phyloP scores from a whole-genome alignment of 2,329 filamentous ascomycete genomes.

The Beauveria scarabaeidicola region DNA sequence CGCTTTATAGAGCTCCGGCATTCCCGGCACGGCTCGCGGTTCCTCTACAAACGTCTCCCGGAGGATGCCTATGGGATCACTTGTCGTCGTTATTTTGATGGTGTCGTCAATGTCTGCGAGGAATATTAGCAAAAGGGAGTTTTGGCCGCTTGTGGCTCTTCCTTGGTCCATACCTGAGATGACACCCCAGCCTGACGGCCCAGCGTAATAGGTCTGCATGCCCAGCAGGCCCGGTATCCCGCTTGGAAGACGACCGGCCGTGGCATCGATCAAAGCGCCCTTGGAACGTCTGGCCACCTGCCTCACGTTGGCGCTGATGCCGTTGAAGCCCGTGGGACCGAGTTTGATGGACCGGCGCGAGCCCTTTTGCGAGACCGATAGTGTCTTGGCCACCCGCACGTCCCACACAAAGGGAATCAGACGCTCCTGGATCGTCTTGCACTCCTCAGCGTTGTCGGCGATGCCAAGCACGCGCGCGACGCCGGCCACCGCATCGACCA shows the following conservation, averaged over 20 bases:
- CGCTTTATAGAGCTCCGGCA: constrained; percentile 66
- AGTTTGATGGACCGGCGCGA: constrained; percentile 38
- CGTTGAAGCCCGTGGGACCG: constrained; percentile 63
- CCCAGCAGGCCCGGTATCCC: constrained; percentile 47
- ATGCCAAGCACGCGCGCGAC: constrained; percentile 64
- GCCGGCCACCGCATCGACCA: constrained; percentile 60
- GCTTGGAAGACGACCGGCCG: constrained; percentile 37
- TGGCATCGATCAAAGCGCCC: constrained; percentile 38
- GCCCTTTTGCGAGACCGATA: constrained; percentile 53
- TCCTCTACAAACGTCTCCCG: constrained; percentile 74
- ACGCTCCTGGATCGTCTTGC: constrained; percentile 54
- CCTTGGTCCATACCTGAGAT: constrained; percentile 52
- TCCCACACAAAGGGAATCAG: constrained; percentile 72
- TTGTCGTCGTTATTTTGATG: constrained; percentile 77
- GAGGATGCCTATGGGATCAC: constrained; percentile 71
- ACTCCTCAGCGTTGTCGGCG: constrained; percentile 48
- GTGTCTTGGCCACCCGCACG: constrained; percentile 59
- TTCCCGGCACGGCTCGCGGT: constrained; percentile 63
- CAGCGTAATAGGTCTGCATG: constrained; percentile 66
- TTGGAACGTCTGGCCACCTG: constrained; percentile 38
- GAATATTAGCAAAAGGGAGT: constrained; percentile 13
- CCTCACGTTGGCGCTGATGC: constrained; percentile 59
- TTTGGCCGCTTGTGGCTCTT: not conserved
- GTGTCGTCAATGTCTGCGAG: constrained; percentile 79
- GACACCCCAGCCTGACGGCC: constrained; percentile 71